Evolutionary conservation across 192 early-diverging fungal species (phyloP).

Genomic region (Cladochytrium replicatum): DNA sequence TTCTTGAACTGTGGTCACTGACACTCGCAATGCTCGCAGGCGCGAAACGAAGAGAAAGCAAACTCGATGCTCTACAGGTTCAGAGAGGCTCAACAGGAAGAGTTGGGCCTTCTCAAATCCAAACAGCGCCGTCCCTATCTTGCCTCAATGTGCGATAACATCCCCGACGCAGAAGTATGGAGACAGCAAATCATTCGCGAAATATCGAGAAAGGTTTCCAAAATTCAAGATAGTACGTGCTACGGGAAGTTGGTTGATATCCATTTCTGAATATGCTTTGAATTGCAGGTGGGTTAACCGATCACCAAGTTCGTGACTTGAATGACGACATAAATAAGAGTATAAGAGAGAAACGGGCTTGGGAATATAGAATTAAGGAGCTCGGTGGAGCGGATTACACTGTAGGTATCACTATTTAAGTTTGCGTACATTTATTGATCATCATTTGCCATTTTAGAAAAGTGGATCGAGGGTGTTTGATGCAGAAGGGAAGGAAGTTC

Average conservation of each 20-base stretch:
- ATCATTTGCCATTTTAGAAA: slow-evolving; percentile 28
- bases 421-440: neutral
- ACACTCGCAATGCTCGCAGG: too few species aligned
- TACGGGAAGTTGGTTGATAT: too few species aligned
- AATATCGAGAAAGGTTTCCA: slow-evolving; percentile 75
- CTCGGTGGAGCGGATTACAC: slow-evolving; percentile 88
- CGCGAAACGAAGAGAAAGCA: slow-evolving; percentile 96
- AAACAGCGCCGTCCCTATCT: slow-evolving; percentile 63
- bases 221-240: slow-evolving; percentile 80
- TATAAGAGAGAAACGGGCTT: slow-evolving; percentile 79
- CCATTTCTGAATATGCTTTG: too few species aligned
- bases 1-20: too few species aligned
- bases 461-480: slow-evolving; percentile 69
- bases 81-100: slow-evolving; percentile 85
- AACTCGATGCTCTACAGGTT: slow-evolving; percentile 97
- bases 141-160: slow-evolving; percentile 54
- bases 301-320: slow-evolving; percentile 82
- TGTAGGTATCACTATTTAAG: slow-evolving; percentile 27
- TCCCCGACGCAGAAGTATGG: slow-evolving; percentile 86
- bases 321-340: slow-evolving; percentile 97
- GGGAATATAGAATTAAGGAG: slow-evolving; percentile 85
- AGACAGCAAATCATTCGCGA: slow-evolving; percentile 80
- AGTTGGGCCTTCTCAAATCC: slow-evolving; percentile 57
- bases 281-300: too few species aligned
- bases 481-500: slow-evolving; percentile 78